phyloP scores from a whole-genome alignment of 2,329 filamentous ascomycete species.

The Cytospora mali region DNA sequence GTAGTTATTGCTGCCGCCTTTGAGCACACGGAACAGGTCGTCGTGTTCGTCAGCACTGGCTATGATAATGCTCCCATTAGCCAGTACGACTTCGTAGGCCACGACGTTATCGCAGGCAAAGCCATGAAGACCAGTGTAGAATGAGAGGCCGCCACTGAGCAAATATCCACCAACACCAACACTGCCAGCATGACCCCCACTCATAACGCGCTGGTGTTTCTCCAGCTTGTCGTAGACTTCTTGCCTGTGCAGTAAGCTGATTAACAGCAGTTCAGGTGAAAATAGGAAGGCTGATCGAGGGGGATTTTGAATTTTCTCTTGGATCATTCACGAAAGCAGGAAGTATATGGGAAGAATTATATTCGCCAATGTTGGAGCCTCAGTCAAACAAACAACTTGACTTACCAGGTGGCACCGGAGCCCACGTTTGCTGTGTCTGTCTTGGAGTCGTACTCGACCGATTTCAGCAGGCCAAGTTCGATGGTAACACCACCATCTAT shows the following conservation, averaged over 20 bases:
- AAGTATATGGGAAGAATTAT: too few relatives aligned
- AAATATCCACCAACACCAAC: conserved; percentile 37
- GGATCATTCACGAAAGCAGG: neutral
- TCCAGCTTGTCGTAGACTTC: conserved; percentile 42
- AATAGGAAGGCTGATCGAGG: neutral
- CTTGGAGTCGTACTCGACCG: conserved; percentile 35
- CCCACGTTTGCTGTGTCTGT: conserved; percentile 38
- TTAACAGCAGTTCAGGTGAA: neutral
- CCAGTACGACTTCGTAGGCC: conserved; percentile 45
- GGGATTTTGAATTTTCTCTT: neutral
- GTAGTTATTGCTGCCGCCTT: conserved; percentile 34
- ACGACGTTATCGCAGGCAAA: conserved; percentile 45
- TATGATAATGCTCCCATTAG: conserved; percentile 37
- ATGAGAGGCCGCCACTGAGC: conserved; percentile 36
- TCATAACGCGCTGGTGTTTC: conserved; percentile 32
- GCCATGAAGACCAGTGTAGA: conserved; percentile 37
- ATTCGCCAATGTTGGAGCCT: too few relatives aligned
- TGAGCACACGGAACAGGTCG: conserved; percentile 31
- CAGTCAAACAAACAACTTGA: conserved; percentile 37
- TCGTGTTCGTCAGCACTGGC: conserved; percentile 24
- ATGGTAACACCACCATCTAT: conserved; percentile 43
- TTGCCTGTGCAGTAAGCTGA: neutral
- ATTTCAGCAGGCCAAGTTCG: conserved; percentile 40
- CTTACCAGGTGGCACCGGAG: conserved; percentile 42
- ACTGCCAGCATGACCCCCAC: conserved; percentile 33